These are phyloP conservation scores for Lepidium campestre DNA, from an alignment of 441 rosid species.

Conservation along the genomic window DNA sequence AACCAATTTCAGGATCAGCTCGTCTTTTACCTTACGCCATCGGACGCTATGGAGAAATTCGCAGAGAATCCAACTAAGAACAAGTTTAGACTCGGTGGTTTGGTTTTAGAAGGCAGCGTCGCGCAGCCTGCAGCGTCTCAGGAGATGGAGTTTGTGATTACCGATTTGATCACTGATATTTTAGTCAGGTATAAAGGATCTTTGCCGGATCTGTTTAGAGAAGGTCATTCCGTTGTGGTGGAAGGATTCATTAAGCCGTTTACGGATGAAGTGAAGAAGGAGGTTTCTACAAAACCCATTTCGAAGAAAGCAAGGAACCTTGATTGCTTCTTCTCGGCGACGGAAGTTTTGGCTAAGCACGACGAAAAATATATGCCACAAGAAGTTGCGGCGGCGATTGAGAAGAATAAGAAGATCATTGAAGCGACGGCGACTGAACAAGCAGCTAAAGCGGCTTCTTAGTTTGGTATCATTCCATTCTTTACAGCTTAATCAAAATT, in stretches of 20 bases:
- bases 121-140: slow-evolving; percentile 61
- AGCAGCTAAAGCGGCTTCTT: slow-evolving; percentile 26
- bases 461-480: slow-evolving; percentile 25
- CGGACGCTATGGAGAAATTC: slow-evolving; percentile 78
- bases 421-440: slow-evolving; percentile 31
- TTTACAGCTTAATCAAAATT: not conserved
- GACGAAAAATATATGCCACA: slow-evolving; percentile 96
- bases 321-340: slow-evolving; percentile 69
- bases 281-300: slow-evolving; percentile 41
- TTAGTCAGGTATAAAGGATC: slow-evolving; percentile 75
- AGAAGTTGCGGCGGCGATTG: slow-evolving; percentile 90
- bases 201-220: slow-evolving; percentile 83
- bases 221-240: slow-evolving; percentile 88
- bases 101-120: slow-evolving; percentile 91
- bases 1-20: slow-evolving; percentile 81
- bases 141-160: slow-evolving; percentile 81
- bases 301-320: slow-evolving; percentile 61
- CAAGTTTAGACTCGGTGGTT: slow-evolving; percentile 76
- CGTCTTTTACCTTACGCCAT: slow-evolving; percentile 83
- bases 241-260: slow-evolving; percentile 86
- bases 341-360: slow-evolving; percentile 91
- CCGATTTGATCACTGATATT: slow-evolving; percentile 80
- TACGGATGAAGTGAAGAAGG: slow-evolving; percentile 54
- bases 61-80: slow-evolving; percentile 54
- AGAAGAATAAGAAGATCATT: slow-evolving; percentile 78